Evolutionary conservation across 352 stramenopile species (phyloP), one percentile per base, ranked within the genome.

Genomic region (Phytophthora podocarpi): DNA sequence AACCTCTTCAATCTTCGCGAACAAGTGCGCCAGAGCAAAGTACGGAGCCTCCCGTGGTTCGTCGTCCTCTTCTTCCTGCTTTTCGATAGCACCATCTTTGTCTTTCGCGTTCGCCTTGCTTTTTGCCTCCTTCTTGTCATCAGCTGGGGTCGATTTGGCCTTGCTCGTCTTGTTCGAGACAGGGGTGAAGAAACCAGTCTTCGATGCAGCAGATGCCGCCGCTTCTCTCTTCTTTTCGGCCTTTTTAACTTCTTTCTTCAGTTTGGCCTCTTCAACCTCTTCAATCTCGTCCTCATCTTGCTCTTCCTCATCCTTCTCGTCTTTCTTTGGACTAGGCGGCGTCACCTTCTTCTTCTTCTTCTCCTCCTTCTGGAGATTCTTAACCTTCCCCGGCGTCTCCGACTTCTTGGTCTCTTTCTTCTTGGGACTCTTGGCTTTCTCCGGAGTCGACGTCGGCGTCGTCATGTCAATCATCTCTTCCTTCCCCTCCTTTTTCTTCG

Each of bases 1-100:
- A 15, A 79, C 74, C 18, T 73, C 77, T 67, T 95, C 87, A 45
- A 95, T 95, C 59, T 89, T 82, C 31, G 69, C 74, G 40, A 95
- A 93, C 48, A 95, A 70, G 26, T 78, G 72, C 0, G 87, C 85
- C 1, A 95, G 56, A 26, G 76, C 64, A 5, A 76, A 67, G 59
- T 93, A 95, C n/a, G 72, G 39, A 5, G 85, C 72, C 32, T 72
- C 64, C 5, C 28, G 64, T 10, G 36, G 23, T 23, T 73, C 45
- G n/a, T 59, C 47, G 13, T 42, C 43, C 2, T 68, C 34, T 11
- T 59, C 41, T 39, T 47, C 28, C 16, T 59, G 26, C 6, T 52
- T 9, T 51, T 54, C 41, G 27, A 2, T 53, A 27, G 15, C 39
- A 37, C 65, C 56, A 5, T 23, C 27, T 9, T 50, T 57, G 1